Evolutionary conservation across 805 yeast species (phyloP), one percentile per base, ranked within the genome.

Genomic region (Saccharomycopsis fibuligera): DNA sequence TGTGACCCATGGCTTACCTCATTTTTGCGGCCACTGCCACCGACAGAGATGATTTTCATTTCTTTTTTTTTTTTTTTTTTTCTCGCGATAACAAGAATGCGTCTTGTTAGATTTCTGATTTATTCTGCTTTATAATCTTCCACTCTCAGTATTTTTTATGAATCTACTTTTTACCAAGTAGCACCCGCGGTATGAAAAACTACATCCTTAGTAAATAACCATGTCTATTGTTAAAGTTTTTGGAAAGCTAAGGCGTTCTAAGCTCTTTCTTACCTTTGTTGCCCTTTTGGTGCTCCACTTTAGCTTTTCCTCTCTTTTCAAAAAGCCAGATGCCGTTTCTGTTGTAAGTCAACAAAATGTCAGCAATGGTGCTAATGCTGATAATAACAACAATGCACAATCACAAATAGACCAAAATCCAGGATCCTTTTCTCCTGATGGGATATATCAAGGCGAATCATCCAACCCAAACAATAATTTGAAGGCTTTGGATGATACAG

Each of bases 191-290:
- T 3, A 30, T 30, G 35, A 30, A 30, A 30, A 30, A 30, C 16
- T 30, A 5, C 4, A 14, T 30, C 3, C 12, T 30, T 30, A 16
- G 6, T 6, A 29, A 29, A 9, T 29, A 29, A 29, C 41, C 19
- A 36, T 38, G 39, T 27, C 41, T 24, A 8, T 45, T 38, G 21
- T 38, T 9, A 37, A 35, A 17, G 35, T 41, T 4, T 1, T 50
- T 4, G 44, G 43, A 23, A 47, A 35, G 25, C 44, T 50, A 24
- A 42, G 54, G 25, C 37, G 50, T 24, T 50, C 54, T 3, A 45
- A 29, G 36, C 22, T 50, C 12, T 33, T 47, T n/a, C 23, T 50
- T 10, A 50, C 54, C 17, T 4, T 50, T 4, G 4, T 40, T 4
- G 27, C 39, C 10, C 17, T 50, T 21, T 31, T 25, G 44, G 14